Evolutionary conservation across 306 rosid species (phyloP), one percentile per base, ranked within the genome.

Genomic region (Citrullus amarus): DNA sequence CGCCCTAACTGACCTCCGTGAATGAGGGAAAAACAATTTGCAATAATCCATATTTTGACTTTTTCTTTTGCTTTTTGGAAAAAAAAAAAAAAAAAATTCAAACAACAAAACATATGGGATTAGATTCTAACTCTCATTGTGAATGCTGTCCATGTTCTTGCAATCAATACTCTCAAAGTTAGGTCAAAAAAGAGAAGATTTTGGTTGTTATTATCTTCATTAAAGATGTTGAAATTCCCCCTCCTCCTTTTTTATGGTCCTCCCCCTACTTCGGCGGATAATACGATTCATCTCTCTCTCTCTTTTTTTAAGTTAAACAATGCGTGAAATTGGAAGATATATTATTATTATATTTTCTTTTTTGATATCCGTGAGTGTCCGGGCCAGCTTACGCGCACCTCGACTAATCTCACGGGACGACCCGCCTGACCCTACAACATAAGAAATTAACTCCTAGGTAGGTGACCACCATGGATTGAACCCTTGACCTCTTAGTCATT

Each of bases 11-110:
- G 18, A 68, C 20, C 75, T 68, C 75, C 75, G 75, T 68, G 75
- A 68, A 68, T 68, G 18, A 68, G 16, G 75, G 75, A 68, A n/a
- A 25, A 68, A 43, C 9, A 72, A 22, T 28, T 7, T 50, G 60
- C 22, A 50, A 72, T 72, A 25, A 72, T 72, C 77, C 41, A 72
- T 6, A 72, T 1, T 48, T 72, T 72, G 77, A 72, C 77, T 50
- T 43, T 14, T 44, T 6, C 16, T 57, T 57, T 58, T 60, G 38
- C 66, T 28, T 60, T 60, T 57, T 18, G 2, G 30, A 4, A 38
- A 38, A 32, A 38, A 8, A 2, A 2, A 38, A 38, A 66, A 8
- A 2, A 2, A 69, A n/a, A n/a, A n/a, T 69, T 11, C 34, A 69
- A 70, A 67, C 75, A 41, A 25, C 34, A 20, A 43, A 15, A 4